These are phyloP conservation scores for Holtermannia corniformis DNA, from an alignment of 768 basidiomycete genomes.

Conservation along the genomic window DNA sequence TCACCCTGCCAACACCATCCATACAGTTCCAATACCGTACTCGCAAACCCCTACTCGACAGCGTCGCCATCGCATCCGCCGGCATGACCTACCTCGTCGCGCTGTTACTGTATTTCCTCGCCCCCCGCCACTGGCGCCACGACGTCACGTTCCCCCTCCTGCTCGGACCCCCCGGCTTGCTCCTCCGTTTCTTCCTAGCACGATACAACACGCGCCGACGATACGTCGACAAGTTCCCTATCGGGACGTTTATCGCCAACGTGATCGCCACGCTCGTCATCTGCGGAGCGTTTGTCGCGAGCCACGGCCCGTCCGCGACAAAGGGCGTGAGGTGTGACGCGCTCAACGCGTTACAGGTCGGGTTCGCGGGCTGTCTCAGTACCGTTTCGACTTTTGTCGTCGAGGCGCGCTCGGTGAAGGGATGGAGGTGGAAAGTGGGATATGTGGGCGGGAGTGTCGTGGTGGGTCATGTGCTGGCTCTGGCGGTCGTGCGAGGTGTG, in stretches of 20 bases:
- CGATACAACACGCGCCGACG: slow-evolving; percentile 33
- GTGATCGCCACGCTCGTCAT: slow-evolving; percentile 71
- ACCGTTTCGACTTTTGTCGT: slow-evolving; percentile 89
- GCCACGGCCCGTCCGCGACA: slow-evolving; percentile 44
- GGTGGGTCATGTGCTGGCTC: slow-evolving; percentile 57
- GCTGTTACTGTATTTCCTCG: slow-evolving; percentile 66
- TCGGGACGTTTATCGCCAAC: slow-evolving; percentile 41
- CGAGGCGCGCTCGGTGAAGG: slow-evolving; percentile 56
- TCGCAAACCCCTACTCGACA: slow-evolving; percentile 44
- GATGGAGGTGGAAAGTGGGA: slow-evolving; percentile 51
- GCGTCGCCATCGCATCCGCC: slow-evolving; percentile 50
- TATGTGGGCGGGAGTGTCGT: slow-evolving; percentile 65
- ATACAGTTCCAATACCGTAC: background rate
- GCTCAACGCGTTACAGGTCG: slow-evolving; percentile 73
- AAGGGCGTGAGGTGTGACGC: slow-evolving; percentile 53
- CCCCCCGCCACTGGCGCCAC: slow-evolving; percentile 60
- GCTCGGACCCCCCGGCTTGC: slow-evolving; percentile 79
- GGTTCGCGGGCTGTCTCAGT: slow-evolving; percentile 89
- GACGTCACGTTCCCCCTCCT: slow-evolving; percentile 77
- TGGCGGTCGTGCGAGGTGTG: slow-evolving; percentile 64
- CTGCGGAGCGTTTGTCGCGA: slow-evolving; percentile 61
- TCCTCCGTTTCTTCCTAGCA: slow-evolving; percentile 72
- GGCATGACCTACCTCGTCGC: slow-evolving; percentile 63
- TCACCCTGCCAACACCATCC: background rate
- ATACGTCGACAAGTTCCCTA: slow-evolving; percentile 42